Base-by-base conservation (phyloP, 257 asterid species). In the Craterostigma plantagineum region DNA sequence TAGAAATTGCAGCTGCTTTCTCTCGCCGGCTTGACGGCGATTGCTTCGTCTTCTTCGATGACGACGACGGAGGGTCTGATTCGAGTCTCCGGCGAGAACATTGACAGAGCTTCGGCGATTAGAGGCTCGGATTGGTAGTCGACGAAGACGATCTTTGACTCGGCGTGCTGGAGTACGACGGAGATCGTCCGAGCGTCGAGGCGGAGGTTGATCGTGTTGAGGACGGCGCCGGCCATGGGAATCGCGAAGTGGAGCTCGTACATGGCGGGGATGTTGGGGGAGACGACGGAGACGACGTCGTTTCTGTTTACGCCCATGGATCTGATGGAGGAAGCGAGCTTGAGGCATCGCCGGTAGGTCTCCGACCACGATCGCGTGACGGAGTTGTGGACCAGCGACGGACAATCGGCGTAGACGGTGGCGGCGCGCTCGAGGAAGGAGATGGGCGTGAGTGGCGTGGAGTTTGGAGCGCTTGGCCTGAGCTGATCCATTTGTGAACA, bases 211-310 rank as follows among this genome's bases (percentile, higher is more conserved):
- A 82, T 58, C 61, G 49, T 70, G 62, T 82, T 78, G 40, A 82
- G 55, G 7, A 82, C 66, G 11, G 70, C 73, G 10, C 90, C 92
- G 9, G 85, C 64, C 92, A 82, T 75, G 4, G 95, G 95, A 2
- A 72, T 70, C 0, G 91, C 92, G 38, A 82, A 82, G 11, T 79
- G 90, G 35, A 78, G 92, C 74, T 82, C 92, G 35, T 75, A 75
- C 65, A 60, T 82, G 33, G 90, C 79, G 4, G 94, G 92, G 13
- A 63, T 59, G 41, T 82, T 82, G 18, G 82, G 86, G 9, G 95
- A 81, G 10, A 82, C n/a, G 8, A 75, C 91, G 0, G 95, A 78
- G 7, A 78, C 85, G 10, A 82, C 86, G 13, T 64, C 48, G 42
- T 64, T 65, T 0, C 46, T 42, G 51, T 41, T 9, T 33, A 70